Conservation (phyloP, 257 asterid species). For the Parsonsia alboflavescens region DNA sequence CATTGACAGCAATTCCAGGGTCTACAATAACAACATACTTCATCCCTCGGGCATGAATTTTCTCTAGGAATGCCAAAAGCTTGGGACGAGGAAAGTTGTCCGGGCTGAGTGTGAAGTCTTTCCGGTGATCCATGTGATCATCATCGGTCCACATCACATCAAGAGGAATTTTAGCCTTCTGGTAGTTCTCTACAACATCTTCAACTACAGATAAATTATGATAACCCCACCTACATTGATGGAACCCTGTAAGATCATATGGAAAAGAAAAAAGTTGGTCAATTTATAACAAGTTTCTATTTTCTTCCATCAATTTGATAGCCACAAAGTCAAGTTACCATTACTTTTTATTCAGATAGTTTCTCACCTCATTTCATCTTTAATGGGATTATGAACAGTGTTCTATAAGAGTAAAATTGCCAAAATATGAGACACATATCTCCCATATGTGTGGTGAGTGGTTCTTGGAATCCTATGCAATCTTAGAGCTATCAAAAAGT, state of each 20-base stretch:
- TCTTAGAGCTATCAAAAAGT: background rate
- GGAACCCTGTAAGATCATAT: slow-evolving; percentile 63
- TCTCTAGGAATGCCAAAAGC: slow-evolving; percentile 63
- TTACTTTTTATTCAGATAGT: background rate
- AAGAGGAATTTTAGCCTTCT: slow-evolving; percentile 75
- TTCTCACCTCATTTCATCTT: background rate
- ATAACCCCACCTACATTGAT: slow-evolving; percentile 99
- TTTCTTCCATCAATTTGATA: background rate
- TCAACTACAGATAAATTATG: slow-evolving; percentile 82
- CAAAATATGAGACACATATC: background rate
- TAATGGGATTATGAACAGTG: background rate
- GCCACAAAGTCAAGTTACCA: background rate
- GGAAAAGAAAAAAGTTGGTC: background rate
- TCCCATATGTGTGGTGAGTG: background rate
- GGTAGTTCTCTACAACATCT: slow-evolving; percentile 79
- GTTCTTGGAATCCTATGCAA: background rate
- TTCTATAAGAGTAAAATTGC: background rate
- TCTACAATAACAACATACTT: slow-evolving; percentile 80
- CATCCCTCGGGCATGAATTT: slow-evolving; percentile 82
- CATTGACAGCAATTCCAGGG: slow-evolving; percentile 85
- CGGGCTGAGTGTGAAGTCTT: slow-evolving; percentile 89
- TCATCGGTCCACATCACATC: slow-evolving; percentile 98
- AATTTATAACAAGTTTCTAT: background rate
- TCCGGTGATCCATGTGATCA: slow-evolving; percentile 95
- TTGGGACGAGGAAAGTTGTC: slow-evolving; percentile 70